Evolutionary conservation across 2,329 filamentous ascomycete species (phyloP).

Genomic region (Sphaerostilbella broomeana): DNA sequence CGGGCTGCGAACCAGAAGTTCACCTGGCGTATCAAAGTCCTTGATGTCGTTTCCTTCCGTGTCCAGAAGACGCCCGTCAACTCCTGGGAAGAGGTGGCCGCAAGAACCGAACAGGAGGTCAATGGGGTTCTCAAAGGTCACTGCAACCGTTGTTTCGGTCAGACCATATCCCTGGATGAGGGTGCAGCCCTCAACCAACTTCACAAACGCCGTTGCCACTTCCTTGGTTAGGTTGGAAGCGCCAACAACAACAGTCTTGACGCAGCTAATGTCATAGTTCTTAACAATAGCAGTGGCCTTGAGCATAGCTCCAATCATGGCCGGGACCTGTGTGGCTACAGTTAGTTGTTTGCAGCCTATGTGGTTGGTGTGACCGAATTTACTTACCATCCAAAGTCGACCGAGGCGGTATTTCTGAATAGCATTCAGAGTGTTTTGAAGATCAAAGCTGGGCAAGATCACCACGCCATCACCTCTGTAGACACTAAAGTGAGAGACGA

Average conservation of each 20-base stretch:
- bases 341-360: background rate
- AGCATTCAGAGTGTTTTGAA: constrained; percentile 51
- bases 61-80: constrained; percentile 60
- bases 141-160: constrained; percentile 70
- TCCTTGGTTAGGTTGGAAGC: constrained; percentile 73
- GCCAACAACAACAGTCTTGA: constrained; percentile 61
- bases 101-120: constrained; percentile 68
- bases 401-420: constrained; percentile 64
- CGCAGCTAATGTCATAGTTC: constrained; percentile 65
- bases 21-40: constrained; percentile 57
- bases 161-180: constrained; percentile 66
- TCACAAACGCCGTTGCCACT: constrained; percentile 57
- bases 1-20: constrained; percentile 68
- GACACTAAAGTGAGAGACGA: constrained; percentile 56
- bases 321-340: constrained; percentile 39
- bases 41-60: constrained; percentile 64
- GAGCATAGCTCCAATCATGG: constrained; percentile 71
- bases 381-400: constrained; percentile 54
- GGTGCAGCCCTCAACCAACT: constrained; percentile 54
- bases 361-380: no score
- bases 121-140: constrained; percentile 50
- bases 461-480: constrained; percentile 68
- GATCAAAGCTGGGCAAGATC: constrained; percentile 67
- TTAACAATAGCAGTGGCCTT: constrained; percentile 54
- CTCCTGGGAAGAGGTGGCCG: constrained; percentile 61